Evolutionary conservation across 768 basidiomycete genomes (phyloP).

Genomic region (Rhizopogon roseolus): DNA sequence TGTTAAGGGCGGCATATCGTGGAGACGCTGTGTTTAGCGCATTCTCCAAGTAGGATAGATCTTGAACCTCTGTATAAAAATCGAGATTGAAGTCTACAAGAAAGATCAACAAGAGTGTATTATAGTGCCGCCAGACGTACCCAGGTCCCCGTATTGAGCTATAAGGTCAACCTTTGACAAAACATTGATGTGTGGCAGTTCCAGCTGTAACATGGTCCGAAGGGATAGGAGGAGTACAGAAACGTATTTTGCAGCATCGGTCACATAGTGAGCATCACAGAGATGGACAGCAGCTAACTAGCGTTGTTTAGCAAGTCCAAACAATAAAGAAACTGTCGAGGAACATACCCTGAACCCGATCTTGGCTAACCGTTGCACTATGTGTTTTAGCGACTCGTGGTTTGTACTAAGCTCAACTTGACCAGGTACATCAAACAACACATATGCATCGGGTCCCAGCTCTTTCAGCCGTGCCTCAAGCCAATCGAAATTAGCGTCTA

Average conservation of each 20-base stretch:
- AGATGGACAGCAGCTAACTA: slow-evolving; percentile 93
- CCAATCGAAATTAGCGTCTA: slow-evolving; percentile 94
- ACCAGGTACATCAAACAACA: slow-evolving; percentile 93
- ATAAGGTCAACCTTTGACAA: slow-evolving; percentile 95
- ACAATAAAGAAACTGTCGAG: neutral
- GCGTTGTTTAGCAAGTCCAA: slow-evolving; percentile 3
- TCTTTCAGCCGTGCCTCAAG: slow-evolving; percentile 63
- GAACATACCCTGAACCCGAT: slow-evolving; percentile 77
- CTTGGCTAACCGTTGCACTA: slow-evolving; percentile 68
- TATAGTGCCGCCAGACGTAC: slow-evolving; percentile 37
- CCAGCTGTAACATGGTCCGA: slow-evolving; percentile 96
- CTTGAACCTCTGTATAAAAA: slow-evolving; percentile 97
- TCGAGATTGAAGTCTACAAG: slow-evolving; percentile 89
- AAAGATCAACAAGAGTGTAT: neutral
- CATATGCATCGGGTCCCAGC: slow-evolving; percentile 71
- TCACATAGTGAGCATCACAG: slow-evolving; percentile 96
- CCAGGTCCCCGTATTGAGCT: slow-evolving; percentile 83
- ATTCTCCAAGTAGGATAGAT: slow-evolving; percentile 83
- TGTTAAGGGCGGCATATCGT: slow-evolving; percentile 75
- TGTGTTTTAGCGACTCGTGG: slow-evolving; percentile 81
- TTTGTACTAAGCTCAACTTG: slow-evolving; percentile 98
- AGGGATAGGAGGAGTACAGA: slow-evolving; percentile 89
- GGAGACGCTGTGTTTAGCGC: slow-evolving; percentile 61
- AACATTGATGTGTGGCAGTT: slow-evolving; percentile 97
- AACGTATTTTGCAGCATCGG: slow-evolving; percentile 92